Evolutionary conservation across 1,139 yeast species (phyloP).

Genomic region (Spathaspora sp.): DNA sequence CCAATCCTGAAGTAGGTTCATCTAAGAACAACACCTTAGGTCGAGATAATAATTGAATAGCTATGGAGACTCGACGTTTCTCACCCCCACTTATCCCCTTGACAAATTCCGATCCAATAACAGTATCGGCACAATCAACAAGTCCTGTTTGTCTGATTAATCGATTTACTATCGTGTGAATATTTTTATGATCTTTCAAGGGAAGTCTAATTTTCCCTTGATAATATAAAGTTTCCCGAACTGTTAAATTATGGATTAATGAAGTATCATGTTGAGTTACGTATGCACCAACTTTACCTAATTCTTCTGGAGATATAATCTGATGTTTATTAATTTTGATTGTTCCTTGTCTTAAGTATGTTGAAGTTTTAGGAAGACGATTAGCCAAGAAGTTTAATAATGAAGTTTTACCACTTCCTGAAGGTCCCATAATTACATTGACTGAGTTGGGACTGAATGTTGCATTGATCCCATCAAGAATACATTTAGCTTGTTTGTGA

Average conservation of each 20-base stretch:
- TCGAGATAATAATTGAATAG: conserved; percentile 65
- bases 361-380: conserved; percentile 43
- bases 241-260: conserved; percentile 63
- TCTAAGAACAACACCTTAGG: conserved; percentile 69
- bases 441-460: conserved; percentile 53
- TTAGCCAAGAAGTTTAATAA: conserved; percentile 64
- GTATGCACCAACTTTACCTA: conserved; percentile 54
- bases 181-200: conserved; percentile 24
- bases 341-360: conserved; percentile 18
- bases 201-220: conserved; percentile 66
- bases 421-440: conserved; percentile 81
- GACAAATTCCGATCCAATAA: conserved; percentile 65
- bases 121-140: conserved; percentile 67
- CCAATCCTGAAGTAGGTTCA: conserved; percentile 88
- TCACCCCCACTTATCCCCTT: conserved; percentile 87
- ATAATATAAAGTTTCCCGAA: conserved; percentile 63
- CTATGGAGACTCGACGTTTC: conserved; percentile 73
- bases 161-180: conserved; percentile 39
- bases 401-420: conserved; percentile 80
- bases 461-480: conserved; percentile 50
- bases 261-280: conserved; percentile 77
- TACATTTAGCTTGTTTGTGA: conserved; percentile 10
- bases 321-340: conserved; percentile 19
- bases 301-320: conserved; percentile 39
- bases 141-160: conserved; percentile 64